Evolutionary conservation across 78 protist species (phyloP), one percentile per base, ranked within the genome.

Genomic region (Anaeramoeba flamelloides): DNA sequence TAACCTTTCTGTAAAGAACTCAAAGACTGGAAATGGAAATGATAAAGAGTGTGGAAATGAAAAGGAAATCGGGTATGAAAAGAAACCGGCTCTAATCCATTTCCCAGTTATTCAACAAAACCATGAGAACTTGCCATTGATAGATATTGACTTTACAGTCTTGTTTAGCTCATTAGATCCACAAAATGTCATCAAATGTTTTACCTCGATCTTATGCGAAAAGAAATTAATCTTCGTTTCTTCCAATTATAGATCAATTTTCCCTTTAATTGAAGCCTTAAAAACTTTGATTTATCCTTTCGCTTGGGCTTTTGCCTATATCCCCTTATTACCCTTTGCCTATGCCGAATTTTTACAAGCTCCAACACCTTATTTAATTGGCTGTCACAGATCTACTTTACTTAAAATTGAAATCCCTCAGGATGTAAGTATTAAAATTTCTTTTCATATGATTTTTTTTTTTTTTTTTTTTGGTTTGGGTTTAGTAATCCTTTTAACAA

Each of bases 281-380:
- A 17, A 26, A 53, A 26, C 69, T 26, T 53, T 53, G 17, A 8
- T 53, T 53, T 53, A 53, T 53, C 69, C 69, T 26, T 53, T 53
- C 8, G 69, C 8, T 26, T 53, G 69, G 69, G 8, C 17, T 8
- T 26, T 26, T 53, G 34, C 69, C 17, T 53, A 53, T 53, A 53
- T 53, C 17, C 69, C 69, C 8, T 53, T 53, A 26, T 17, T 53
- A 26, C 69, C 69, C 8, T 8, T 26, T 26, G 8, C 69, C 8
- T 17, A 26, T 53, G 17, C 8, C 8, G 69, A 53, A 53, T 8
- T 53, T 53, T 53, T 53, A 53, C 34, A 53, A 26, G 8, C 69
- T 53, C 69, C 69, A 53, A 53, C 69, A 53, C 69, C 69, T 53
- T 53, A 26, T 53, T 53, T 53, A 53, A 53, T 53, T 53, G 69